Conservation (phyloP, 1,284 basidiomycete species). For the Dichomitus squalens region DNA sequence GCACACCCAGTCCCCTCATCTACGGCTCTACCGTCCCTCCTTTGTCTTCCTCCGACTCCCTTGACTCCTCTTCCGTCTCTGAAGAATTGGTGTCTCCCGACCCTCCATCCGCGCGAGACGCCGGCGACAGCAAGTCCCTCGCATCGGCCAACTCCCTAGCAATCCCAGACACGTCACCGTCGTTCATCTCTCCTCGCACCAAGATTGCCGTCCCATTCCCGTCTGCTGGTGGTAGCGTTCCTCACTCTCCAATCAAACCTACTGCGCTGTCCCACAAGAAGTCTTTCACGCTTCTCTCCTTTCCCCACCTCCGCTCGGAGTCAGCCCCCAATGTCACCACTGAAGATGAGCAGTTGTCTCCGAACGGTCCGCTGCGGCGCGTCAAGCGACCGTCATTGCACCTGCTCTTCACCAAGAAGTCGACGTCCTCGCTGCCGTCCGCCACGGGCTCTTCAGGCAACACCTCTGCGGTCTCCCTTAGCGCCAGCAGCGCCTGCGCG, state of each 20-base stretch:
- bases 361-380: slow-evolving; percentile 27
- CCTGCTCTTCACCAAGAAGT: slow-evolving; percentile 40
- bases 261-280: slow-evolving; percentile 38
- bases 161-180: slow-evolving; percentile 32
- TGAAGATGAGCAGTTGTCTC: not conserved
- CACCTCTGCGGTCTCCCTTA: slow-evolving; percentile 8
- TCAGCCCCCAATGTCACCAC: slow-evolving; percentile 18
- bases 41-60: slow-evolving; percentile 48
- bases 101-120: slow-evolving; percentile 28
- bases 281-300: slow-evolving; percentile 42
- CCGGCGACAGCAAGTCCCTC: slow-evolving; percentile 9
- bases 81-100: slow-evolving; percentile 38
- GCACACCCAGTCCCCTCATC: slow-evolving; percentile 39
- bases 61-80: slow-evolving; percentile 45
- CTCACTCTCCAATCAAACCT: slow-evolving; percentile 34
- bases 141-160: slow-evolving; percentile 26
- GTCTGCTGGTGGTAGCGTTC: slow-evolving; percentile 33
- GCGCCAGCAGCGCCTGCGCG: slow-evolving; percentile 40
- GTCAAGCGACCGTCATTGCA: slow-evolving; percentile 40
- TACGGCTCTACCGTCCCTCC: slow-evolving; percentile 40
- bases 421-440: slow-evolving; percentile 31
- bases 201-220: slow-evolving; percentile 41
- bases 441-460: slow-evolving; percentile 10
- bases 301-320: slow-evolving; percentile 32
- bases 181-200: slow-evolving; percentile 29